Percentiles rank a stretch among this genome's conserved stretches.
phyloP scores from a whole-genome alignment of 495 filamentous ascomycete genomes.

The Hapsidospora chrysogenum region DNA sequence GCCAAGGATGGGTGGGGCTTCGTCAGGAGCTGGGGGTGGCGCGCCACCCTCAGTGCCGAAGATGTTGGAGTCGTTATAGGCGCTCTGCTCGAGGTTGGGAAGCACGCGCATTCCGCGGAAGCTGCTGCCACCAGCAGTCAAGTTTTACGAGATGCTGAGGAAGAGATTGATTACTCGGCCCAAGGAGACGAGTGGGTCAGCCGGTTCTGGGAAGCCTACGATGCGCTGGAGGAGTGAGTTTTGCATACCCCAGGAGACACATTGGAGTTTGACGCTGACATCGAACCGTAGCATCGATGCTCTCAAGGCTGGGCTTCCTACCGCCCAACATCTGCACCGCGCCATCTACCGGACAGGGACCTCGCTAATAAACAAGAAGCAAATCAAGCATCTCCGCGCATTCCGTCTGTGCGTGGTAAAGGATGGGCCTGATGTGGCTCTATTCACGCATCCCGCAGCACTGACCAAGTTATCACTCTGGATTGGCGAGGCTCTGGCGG shows the following conservation, averaged over 20 bases:
- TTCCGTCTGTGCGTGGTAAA: conserved; percentile 95
- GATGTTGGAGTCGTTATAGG: conserved; percentile 84
- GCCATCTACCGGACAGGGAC: conserved; percentile 91
- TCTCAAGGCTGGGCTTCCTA: conserved; percentile 60
- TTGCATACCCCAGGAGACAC: conserved; percentile 1
- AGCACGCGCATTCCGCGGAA: conserved; percentile 19
- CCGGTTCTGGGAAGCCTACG: conserved; percentile 88
- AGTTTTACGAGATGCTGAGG: conserved; percentile 18
- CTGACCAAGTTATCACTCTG: conserved; percentile 85
- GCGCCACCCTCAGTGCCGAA: conserved; percentile 76
- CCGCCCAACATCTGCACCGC: conserved; percentile 74
- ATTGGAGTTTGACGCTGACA: conserved; percentile 9
- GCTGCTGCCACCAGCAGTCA: neutral
- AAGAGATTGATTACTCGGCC: conserved; percentile 24
- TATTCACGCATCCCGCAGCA: conserved; percentile 84
- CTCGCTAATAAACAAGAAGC: conserved; percentile 76
- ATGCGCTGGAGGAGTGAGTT: conserved; percentile 59
- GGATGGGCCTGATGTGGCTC: conserved; percentile 73
- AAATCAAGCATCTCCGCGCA: conserved; percentile 77
- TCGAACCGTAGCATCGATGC: conserved; percentile 40
- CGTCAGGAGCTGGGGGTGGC: conserved; percentile 94
- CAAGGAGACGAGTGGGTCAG: conserved; percentile 51
- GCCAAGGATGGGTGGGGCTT: conserved; percentile 88
- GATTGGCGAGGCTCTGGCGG: conserved; percentile 83
- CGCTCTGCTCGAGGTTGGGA: conserved; percentile 81